These are phyloP conservation scores for Neonectria faginata DNA, from an alignment of 2,329 filamentous ascomycete species.

Conservation along the genomic window DNA sequence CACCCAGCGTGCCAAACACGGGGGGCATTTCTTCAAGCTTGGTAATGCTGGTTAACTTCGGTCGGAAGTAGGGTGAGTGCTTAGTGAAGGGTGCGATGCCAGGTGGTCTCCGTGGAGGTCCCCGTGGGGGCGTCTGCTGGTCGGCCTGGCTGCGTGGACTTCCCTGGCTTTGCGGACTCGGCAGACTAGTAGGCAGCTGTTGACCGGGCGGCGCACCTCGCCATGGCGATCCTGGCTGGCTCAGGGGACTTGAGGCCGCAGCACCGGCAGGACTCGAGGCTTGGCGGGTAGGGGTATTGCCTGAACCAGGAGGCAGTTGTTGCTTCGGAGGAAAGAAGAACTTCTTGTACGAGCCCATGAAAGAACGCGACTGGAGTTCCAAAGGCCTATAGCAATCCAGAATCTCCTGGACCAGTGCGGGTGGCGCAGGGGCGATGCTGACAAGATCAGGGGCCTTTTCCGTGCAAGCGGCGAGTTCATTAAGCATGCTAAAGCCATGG, in stretches of 20 bases:
- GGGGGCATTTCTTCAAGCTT: slow-evolving; percentile 50
- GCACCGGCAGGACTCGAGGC: slow-evolving; percentile 26
- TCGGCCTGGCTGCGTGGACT: slow-evolving; percentile 44
- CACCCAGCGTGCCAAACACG: slow-evolving; percentile 48
- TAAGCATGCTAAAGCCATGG: slow-evolving; percentile 56
- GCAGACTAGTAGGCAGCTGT: slow-evolving; percentile 39
- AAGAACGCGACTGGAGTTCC: slow-evolving; percentile 54
- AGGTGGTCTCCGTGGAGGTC: slow-evolving; percentile 41
- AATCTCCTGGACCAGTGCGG: slow-evolving; percentile 53
- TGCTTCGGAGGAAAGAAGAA: slow-evolving; percentile 48
- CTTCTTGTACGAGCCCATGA: slow-evolving; percentile 53
- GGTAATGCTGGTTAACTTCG: slow-evolving; percentile 46
- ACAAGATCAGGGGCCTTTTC: slow-evolving; percentile 52
- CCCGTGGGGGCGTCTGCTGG: slow-evolving; percentile 34
- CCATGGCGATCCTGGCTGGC: slow-evolving; percentile 47
- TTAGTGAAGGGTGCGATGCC: slow-evolving; percentile 54
- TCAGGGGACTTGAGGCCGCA: slow-evolving; percentile 38
- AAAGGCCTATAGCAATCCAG: slow-evolving; percentile 55
- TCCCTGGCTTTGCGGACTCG: slow-evolving; percentile 51
- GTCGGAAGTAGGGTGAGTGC: slow-evolving; percentile 53
- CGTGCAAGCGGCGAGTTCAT: slow-evolving; percentile 53
- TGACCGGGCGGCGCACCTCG: slow-evolving; percentile 19
- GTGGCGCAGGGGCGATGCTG: slow-evolving; percentile 53
- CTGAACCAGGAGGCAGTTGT: slow-evolving; percentile 14
- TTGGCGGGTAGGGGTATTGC: slow-evolving; percentile 18